phyloP scores from a whole-genome alignment of 306 rosid genomes.

The Aeschynomene evenia region DNA sequence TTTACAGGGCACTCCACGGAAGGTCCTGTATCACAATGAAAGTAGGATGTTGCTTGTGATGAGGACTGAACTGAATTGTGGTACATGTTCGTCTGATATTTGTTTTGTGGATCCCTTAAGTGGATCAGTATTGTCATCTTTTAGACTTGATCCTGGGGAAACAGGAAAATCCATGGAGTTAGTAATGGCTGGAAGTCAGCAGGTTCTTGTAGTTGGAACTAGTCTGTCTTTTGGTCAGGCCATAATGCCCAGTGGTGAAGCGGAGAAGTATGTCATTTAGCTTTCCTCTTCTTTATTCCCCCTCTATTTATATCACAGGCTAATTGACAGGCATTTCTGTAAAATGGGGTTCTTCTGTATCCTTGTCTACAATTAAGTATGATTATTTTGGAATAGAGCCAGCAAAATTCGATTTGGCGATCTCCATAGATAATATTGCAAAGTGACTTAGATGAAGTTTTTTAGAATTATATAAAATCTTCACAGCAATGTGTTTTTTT shows the following conservation, averaged over 20 bases:
- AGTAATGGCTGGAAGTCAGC: constrained; percentile 74
- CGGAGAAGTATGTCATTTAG: constrained; percentile 62
- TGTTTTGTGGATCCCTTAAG: constrained; percentile 87
- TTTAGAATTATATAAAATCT: constrained; percentile 8
- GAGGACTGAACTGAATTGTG: constrained; percentile 77
- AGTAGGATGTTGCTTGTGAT: constrained; percentile 83
- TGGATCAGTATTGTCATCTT: constrained; percentile 72
- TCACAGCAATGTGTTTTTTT: background rate
- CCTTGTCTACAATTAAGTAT: background rate
- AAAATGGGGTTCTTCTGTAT: background rate
- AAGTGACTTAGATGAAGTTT: background rate
- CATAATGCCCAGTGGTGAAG: constrained; percentile 83
- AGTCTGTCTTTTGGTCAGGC: constrained; percentile 80
- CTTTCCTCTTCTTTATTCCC: constrained; percentile 16
- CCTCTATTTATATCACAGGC: constrained; percentile 4
- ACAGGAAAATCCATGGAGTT: constrained; percentile 87
- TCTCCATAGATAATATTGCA: background rate
- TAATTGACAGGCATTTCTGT: constrained; percentile 20
- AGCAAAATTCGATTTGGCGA: background rate
- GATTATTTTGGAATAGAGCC: constrained; percentile 11
- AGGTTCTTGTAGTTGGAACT: constrained; percentile 84
- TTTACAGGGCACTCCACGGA: constrained; percentile 91
- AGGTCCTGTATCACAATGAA: constrained; percentile 85
- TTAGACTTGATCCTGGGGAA: constrained; percentile 80
- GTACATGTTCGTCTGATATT: constrained; percentile 68